phyloP scores from a whole-genome alignment of 106 monocot species.

The Allium sativum region DNA sequence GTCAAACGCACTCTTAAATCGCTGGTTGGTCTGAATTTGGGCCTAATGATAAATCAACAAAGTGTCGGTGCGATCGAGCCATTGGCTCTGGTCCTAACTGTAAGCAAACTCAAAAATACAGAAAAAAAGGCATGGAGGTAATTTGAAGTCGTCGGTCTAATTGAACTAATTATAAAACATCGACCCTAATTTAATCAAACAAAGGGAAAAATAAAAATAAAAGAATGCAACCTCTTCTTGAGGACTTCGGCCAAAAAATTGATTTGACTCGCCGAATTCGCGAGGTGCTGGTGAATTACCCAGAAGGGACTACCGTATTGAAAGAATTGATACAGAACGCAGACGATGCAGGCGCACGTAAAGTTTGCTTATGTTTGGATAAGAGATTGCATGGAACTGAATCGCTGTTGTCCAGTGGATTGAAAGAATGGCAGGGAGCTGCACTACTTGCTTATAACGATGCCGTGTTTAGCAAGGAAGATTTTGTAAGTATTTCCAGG shows the following conservation, averaged over 20 bases:
- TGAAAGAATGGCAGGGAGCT: slow-evolving; percentile 92
- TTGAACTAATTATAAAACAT: too few relatives aligned
- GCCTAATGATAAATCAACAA: too few relatives aligned
- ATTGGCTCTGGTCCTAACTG: too few relatives aligned
- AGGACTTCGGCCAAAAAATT: slow-evolving; percentile 95
- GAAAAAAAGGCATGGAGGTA: too few relatives aligned
- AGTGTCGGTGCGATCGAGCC: too few relatives aligned
- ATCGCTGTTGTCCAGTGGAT: slow-evolving; percentile 53
- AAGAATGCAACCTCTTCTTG: slow-evolving; percentile 33
- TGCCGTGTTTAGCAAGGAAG: slow-evolving; percentile 84
- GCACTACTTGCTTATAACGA: slow-evolving; percentile 92
- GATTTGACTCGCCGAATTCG: slow-evolving; percentile 90
- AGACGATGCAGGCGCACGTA: slow-evolving; percentile 90
- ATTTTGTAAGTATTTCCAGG: slow-evolving; percentile 81
- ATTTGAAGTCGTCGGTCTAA: too few relatives aligned
- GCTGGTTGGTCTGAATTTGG: too few relatives aligned
- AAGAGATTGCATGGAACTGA: slow-evolving; percentile 57
- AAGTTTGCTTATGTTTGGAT: slow-evolving; percentile 82
- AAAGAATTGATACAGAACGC: slow-evolving; percentile 99
- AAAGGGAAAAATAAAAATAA: neutral
- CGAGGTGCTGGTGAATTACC: slow-evolving; percentile 87
- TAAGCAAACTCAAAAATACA: too few relatives aligned
- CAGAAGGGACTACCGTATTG: slow-evolving; percentile 92
- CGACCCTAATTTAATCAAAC: too few relatives aligned
- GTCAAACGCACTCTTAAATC: too few relatives aligned